These are phyloP conservation scores for Lodderomyces theae DNA, from an alignment of 1,139 yeast species.

Conservation along the genomic window DNA sequence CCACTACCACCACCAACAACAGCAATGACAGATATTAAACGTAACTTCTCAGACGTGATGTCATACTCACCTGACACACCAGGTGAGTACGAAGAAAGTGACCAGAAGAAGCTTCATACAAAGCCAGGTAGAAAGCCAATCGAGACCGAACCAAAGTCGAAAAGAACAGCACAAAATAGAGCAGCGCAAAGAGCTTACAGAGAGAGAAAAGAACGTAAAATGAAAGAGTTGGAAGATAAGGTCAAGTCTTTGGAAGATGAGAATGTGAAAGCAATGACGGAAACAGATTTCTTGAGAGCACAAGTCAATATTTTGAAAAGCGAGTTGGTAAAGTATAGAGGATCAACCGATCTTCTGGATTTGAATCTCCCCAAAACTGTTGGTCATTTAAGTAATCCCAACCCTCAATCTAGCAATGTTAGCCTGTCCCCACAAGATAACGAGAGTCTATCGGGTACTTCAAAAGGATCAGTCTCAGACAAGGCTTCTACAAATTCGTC, in stretches of 20 bases:
- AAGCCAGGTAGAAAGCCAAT: constrained; percentile 67
- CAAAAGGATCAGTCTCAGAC: constrained; percentile 15
- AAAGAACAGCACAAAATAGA: constrained; percentile 93
- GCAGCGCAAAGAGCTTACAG: constrained; percentile 98
- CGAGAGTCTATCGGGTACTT: constrained; percentile 11
- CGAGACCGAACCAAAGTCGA: constrained; percentile 75
- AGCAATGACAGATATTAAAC: constrained; percentile 35
- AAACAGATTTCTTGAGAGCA: constrained; percentile 67
- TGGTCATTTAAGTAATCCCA: constrained; percentile 30
- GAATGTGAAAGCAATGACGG: constrained; percentile 60
- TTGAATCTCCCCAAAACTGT: constrained; percentile 33
- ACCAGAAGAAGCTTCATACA: constrained; percentile 38
- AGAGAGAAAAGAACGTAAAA: constrained; percentile 85
- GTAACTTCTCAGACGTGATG: constrained; percentile 31
- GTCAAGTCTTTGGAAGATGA: constrained; percentile 70
- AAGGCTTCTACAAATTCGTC: constrained; percentile 21
- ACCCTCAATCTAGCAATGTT: constrained; percentile 14
- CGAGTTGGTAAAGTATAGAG: constrained; percentile 68
- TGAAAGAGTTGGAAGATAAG: constrained; percentile 82
- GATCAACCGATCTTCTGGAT: constrained; percentile 38
- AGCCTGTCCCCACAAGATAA: constrained; percentile 10
- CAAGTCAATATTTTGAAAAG: constrained; percentile 74
- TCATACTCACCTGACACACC: constrained; percentile 13
- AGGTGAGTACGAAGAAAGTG: constrained; percentile 22
- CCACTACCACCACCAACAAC: background rate